A percentile compares a stretch with the other conserved stretches of the same genome.
These are phyloP conservation scores for Aspergillus quadrilineatus DNA, from an alignment of 2,329 filamentous ascomycete species.

Conservation along the genomic window DNA sequence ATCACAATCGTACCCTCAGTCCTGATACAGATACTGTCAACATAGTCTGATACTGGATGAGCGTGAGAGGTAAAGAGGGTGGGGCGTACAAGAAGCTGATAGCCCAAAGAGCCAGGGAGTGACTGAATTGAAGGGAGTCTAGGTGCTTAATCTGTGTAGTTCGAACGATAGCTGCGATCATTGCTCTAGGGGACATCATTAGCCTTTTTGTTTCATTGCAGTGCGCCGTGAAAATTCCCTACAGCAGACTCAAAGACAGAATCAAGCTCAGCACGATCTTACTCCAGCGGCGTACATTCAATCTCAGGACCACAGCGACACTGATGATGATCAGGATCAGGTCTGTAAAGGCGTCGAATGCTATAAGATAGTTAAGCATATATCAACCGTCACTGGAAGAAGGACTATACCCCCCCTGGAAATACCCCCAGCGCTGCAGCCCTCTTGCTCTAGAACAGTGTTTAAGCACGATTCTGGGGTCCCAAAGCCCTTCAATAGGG, in stretches of 20 bases:
- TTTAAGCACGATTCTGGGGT: background rate
- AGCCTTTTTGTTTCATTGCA: background rate
- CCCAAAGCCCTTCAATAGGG: background rate
- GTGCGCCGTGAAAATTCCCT: background rate
- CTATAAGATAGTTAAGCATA: background rate
- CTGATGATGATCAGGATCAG: background rate
- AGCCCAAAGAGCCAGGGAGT: background rate
- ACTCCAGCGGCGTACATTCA: background rate
- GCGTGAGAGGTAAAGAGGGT: background rate
- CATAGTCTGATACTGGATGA: no score
- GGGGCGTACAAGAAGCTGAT: constrained; percentile 7
- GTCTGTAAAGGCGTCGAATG: constrained; percentile 7
- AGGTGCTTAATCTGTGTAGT: background rate
- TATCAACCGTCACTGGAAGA: background rate
- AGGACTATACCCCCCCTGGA: constrained; percentile 1
- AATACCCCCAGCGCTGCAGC: constrained; percentile 3
- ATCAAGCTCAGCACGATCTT: constrained; percentile 2
- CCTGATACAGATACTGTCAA: background rate
- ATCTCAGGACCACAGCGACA: background rate
- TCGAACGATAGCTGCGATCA: constrained; percentile 7
- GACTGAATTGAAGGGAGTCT: background rate
- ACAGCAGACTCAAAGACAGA: constrained; percentile 4
- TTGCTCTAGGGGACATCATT: background rate
- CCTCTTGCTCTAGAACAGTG: background rate
- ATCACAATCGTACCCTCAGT: constrained; percentile 10